A percentile compares a stretch with the other conserved stretches of the same genome.
These are phyloP conservation scores for Aspergillus sp. DNA, from an alignment of 2,329 filamentous ascomycete species.

Conservation along the genomic window DNA sequence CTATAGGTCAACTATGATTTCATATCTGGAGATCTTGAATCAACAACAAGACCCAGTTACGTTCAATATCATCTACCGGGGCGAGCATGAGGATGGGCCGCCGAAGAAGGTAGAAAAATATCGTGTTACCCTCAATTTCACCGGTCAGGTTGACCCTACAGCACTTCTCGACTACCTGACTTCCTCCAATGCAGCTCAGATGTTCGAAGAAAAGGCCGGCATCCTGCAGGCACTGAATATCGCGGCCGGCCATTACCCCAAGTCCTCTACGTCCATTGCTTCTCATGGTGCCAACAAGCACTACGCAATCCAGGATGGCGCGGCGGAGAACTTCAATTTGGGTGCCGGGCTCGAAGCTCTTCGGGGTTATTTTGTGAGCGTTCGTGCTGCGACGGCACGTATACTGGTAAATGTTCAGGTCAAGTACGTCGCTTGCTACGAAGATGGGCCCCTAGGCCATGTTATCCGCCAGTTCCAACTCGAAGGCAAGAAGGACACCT, in stretches of 20 bases:
- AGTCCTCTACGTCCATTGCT: slow-evolving; percentile 40
- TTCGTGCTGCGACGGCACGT: slow-evolving; percentile 58
- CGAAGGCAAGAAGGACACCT: slow-evolving; percentile 19
- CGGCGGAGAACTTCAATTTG: slow-evolving; percentile 41
- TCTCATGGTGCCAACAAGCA: slow-evolving; percentile 56
- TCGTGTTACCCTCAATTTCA: slow-evolving; percentile 35
- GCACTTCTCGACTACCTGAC: slow-evolving; percentile 49
- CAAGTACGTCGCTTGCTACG: slow-evolving; percentile 59
- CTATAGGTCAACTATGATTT: slow-evolving; percentile 40
- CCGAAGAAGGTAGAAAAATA: slow-evolving; percentile 33
- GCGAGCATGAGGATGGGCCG: slow-evolving; percentile 37
- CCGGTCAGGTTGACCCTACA: slow-evolving; percentile 33
- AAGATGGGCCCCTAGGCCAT: slow-evolving; percentile 41
- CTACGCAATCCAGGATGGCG: slow-evolving; percentile 43
- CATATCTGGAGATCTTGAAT: slow-evolving; percentile 26
- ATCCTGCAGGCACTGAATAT: slow-evolving; percentile 61
- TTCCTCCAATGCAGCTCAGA: slow-evolving; percentile 32
- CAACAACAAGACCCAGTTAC: slow-evolving; percentile 12
- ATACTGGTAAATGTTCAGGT: slow-evolving; percentile 65
- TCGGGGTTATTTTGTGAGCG: slow-evolving; percentile 63
- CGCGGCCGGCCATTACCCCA: slow-evolving; percentile 50
- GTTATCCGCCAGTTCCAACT: slow-evolving; percentile 37
- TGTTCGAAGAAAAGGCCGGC: slow-evolving; percentile 49
- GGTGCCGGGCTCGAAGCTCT: slow-evolving; percentile 56
- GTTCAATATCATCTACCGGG: slow-evolving; percentile 35